These are phyloP conservation scores for Pseudofabraea citricarpa DNA, from an alignment of 2,329 filamentous ascomycete genomes.

Conservation along the genomic window DNA sequence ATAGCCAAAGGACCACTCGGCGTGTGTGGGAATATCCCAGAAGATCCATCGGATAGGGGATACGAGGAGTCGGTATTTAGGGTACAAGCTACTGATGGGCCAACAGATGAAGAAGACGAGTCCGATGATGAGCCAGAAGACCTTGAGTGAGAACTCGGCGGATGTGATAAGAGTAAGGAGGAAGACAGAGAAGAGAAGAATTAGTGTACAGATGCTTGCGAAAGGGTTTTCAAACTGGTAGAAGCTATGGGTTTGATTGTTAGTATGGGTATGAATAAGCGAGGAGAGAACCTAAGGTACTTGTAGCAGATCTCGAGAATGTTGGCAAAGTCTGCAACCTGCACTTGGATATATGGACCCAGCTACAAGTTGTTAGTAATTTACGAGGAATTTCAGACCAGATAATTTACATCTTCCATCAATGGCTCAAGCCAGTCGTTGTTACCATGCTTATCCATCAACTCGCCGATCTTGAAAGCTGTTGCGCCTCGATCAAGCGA, in stretches of 20 bases:
- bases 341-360: conserved; percentile 30
- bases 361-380: conserved; percentile 17
- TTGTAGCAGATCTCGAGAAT: conserved; percentile 30
- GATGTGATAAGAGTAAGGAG: conserved; percentile 21
- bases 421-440: conserved; percentile 27
- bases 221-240: conserved; percentile 31
- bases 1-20: conserved; percentile 30
- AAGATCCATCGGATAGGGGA: conserved; percentile 29
- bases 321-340: conserved; percentile 30
- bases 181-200: conserved; percentile 18
- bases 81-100: conserved; percentile 28
- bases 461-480: conserved; percentile 27
- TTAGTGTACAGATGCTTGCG: conserved; percentile 23
- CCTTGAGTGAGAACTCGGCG: conserved; percentile 25
- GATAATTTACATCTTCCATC: conserved; percentile 7
- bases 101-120: conserved; percentile 30
- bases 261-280: neutral
- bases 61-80: conserved; percentile 30
- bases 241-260: conserved; percentile 18
- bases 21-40: conserved; percentile 33
- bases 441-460: conserved; percentile 31
- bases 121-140: conserved; percentile 23
- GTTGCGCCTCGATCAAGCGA: conserved; percentile 26
- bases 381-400: conserved; percentile 5
- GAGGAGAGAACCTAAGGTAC: neutral